These are phyloP conservation scores for Houttuynia cordata DNA, from an alignment of 164 flowering plant genomes.

Conservation along the genomic window DNA sequence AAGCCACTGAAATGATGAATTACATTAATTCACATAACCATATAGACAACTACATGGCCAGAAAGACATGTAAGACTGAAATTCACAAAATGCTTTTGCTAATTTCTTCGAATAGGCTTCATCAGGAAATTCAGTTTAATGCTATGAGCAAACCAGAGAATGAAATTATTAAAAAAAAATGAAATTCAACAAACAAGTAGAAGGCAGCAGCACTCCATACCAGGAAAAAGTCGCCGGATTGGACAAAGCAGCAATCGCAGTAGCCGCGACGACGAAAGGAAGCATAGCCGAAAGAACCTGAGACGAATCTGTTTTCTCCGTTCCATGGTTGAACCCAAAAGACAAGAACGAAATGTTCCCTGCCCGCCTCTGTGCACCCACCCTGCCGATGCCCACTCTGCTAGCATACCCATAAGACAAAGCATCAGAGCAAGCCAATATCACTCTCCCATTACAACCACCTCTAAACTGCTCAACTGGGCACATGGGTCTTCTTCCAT, in stretches of 20 bases:
- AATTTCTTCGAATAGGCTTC: too few species aligned
- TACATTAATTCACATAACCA: too few species aligned
- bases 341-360: conserved; percentile 49
- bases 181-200: neutral
- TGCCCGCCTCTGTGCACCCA: conserved; percentile 48
- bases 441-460: conserved; percentile 12
- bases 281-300: conserved; percentile 68
- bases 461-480: neutral
- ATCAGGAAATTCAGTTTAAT: too few species aligned
- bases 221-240: conserved; percentile 78
- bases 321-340: conserved; percentile 27
- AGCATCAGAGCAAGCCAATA: conserved; percentile 38
- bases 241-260: conserved; percentile 68
- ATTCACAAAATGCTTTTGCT: neutral
- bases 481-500: neutral
- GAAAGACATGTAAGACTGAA: neutral
- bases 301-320: conserved; percentile 34
- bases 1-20: too few species aligned
- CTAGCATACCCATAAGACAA: conserved; percentile 13
- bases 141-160: neutral
- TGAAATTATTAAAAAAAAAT: neutral
- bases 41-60: neutral
- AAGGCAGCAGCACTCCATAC: conserved; percentile 17
- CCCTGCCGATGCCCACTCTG: conserved; percentile 25
- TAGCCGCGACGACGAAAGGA: conserved; percentile 78